phyloP scores from a whole-genome alignment of 2,329 filamentous ascomycete species.

The Aureobasidium leucospermi region DNA sequence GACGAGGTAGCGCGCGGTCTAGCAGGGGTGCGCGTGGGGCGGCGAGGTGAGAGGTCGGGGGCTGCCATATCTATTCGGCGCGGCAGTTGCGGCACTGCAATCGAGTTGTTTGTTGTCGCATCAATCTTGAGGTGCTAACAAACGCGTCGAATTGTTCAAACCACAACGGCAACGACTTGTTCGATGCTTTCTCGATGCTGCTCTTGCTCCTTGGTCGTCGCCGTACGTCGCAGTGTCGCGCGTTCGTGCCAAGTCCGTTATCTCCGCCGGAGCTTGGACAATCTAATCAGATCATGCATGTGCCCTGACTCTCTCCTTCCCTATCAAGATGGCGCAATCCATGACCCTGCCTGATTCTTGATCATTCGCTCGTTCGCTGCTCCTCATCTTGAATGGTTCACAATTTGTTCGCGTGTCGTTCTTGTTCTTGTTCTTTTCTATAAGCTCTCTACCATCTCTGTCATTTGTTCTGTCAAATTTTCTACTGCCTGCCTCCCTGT shows the following conservation, averaged over 20 bases:
- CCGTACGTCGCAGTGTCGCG: neutral
- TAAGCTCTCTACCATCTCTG: neutral
- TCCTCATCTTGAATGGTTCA: too few relatives aligned
- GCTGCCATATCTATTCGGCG: conserved; percentile 21
- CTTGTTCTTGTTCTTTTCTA: neutral
- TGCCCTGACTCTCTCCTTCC: neutral
- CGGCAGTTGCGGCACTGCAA: conserved; percentile 6
- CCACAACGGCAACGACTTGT: neutral
- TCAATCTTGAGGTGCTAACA: neutral
- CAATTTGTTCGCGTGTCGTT: neutral
- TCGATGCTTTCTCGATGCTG: neutral
- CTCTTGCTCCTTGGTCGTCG: neutral
- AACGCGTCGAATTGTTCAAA: neutral
- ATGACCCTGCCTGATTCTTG: neutral
- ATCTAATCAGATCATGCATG: neutral
- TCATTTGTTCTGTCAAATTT: neutral
- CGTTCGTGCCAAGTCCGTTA: neutral
- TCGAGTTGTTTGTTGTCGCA: neutral
- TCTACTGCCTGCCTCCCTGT: neutral
- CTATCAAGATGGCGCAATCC: conserved; percentile 9
- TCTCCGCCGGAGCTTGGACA: neutral
- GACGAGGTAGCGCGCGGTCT: conserved; percentile 21
- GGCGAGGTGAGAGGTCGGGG: conserved; percentile 21
- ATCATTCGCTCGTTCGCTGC: neutral
- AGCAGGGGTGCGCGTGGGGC: conserved; percentile 24